A percentile compares a stretch with the other conserved stretches of the same genome.
Conservation (phyloP, 352 stramenopile species). For the Globisporangium nagaii region DNA sequence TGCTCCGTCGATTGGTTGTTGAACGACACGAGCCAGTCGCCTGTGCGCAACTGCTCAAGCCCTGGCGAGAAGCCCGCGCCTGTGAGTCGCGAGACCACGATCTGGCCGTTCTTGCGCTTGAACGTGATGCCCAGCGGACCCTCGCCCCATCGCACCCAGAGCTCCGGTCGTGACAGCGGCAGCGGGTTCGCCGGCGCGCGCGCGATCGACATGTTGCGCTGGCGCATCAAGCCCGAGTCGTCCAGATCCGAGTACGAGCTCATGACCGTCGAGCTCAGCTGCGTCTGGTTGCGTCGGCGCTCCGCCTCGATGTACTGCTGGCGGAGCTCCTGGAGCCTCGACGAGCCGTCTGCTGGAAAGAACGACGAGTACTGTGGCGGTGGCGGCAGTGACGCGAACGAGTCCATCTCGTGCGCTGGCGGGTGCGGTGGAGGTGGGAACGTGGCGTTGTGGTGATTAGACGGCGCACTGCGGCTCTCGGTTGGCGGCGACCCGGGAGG, state of each 20-base stretch:
- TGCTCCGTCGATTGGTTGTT: constrained; percentile 56
- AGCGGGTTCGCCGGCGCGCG: constrained; percentile 8
- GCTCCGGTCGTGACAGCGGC: constrained; percentile 33
- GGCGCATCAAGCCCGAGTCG: constrained; percentile 50
- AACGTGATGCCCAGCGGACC: constrained; percentile 77
- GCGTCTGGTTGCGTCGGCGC: constrained; percentile 41
- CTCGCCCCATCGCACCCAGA: constrained; percentile 71
- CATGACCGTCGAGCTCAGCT: constrained; percentile 26
- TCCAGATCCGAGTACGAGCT: constrained; percentile 70
- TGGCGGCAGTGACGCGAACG: constrained; percentile 8
- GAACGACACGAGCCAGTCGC: constrained; percentile 78
- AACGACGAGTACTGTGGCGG: constrained; percentile 20
- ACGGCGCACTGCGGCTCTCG: constrained; percentile 16
- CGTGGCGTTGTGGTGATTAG: not conserved
- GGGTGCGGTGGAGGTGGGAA: constrained; percentile 2
- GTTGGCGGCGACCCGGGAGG: constrained; percentile 13
- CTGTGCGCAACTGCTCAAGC: constrained; percentile 54
- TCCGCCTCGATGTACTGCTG: constrained; percentile 70
- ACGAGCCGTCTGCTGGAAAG: constrained; percentile 7
- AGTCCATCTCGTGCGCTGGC: constrained; percentile 4
- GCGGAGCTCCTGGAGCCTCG: constrained; percentile 45
- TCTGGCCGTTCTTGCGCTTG: constrained; percentile 69
- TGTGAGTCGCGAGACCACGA: constrained; percentile 72
- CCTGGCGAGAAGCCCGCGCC: constrained; percentile 60
- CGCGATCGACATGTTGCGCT: constrained; percentile 1